Evolutionary conservation across 1,139 yeast species (phyloP), one percentile per base, ranked within the genome.

Genomic region (Arxiozyma bovina): DNA sequence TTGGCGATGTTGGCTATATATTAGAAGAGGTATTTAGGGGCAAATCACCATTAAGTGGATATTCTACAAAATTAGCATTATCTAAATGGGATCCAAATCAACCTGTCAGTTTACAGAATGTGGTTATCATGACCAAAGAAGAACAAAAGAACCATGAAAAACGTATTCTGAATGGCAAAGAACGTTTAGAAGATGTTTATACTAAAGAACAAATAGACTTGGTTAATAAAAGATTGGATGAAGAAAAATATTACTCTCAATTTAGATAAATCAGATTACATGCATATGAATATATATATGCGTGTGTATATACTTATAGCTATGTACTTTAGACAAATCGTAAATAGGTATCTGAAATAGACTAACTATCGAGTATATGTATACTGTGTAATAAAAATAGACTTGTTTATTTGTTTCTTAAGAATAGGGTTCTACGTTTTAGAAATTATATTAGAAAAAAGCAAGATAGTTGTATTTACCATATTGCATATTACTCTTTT

Each of bases 21-120:
- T 76, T 91, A 50, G 98, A 91, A 65, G 99, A 93, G 70, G 84
- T 93, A 1, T 93, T 83, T 75, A 81, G 94, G 57, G 98, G 98
- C 11, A 89, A 89, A 68, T 86, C 96, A 0, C 94, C 93, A 23
- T 78, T 93, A 23, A 84, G 95, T n/a, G 88, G 91, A 34, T 87
- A 77, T 65, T 83, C 91, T 17, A 86, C 95, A 1, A 80, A 90
- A 62, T 74, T 91, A 57, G 81, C 91, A 1, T 75, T 93, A 53
- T 82, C 95, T 0, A 76, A 86, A 65, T 93, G 99, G 99, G 85
- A 83, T 60, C 89, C 90, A 4, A 63, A 68, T 1, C 74, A 79
- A 59, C 77, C 76, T 1, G 69, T 76, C 18, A 76, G 83, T 30
- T 69, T 78, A 58, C 91, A 85, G 61, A 93, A 93, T 67, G 81